A percentile compares a stretch with the other conserved stretches of the same genome.
Conservation (phyloP, 768 basidiomycete genomes). For the Lentinula sp. region DNA sequence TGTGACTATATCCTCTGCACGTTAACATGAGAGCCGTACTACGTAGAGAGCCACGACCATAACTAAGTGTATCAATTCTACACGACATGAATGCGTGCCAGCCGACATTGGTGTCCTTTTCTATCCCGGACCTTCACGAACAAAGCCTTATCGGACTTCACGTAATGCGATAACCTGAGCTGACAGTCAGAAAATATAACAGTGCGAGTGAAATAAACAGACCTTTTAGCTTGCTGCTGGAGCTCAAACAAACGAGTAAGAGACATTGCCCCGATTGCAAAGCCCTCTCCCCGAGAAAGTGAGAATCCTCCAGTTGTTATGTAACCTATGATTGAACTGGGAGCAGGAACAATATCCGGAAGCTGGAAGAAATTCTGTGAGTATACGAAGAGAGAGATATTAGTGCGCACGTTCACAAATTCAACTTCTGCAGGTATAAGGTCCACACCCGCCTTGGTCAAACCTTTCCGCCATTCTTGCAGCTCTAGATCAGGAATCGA, state of each 20-base stretch:
- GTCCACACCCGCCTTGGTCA: conserved; percentile 18
- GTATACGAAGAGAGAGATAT: background rate
- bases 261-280: conserved; percentile 71
- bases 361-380: conserved; percentile 27
- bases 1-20: background rate
- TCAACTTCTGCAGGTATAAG: conserved; percentile 23
- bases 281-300: conserved; percentile 69
- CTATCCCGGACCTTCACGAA: conserved; percentile 64
- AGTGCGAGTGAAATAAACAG: background rate
- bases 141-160: conserved; percentile 16
- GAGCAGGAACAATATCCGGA: conserved; percentile 33
- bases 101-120: conserved; percentile 47
- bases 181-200: conserved; percentile 9
- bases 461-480: conserved; percentile 36
- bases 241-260: conserved; percentile 46
- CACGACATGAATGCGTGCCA: conserved; percentile 23
- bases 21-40: background rate
- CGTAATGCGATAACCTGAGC: background rate
- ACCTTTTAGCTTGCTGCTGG: conserved; percentile 40
- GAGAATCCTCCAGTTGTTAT: conserved; percentile 83
- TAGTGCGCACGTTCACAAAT: background rate
- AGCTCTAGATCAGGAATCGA: conserved; percentile 49
- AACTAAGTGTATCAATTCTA: conserved; percentile 1
- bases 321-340: conserved; percentile 63
- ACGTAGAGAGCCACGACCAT: background rate